These are phyloP conservation scores for Apiospora aurea DNA, from an alignment of 2,329 filamentous ascomycete species.

Conservation along the genomic window DNA sequence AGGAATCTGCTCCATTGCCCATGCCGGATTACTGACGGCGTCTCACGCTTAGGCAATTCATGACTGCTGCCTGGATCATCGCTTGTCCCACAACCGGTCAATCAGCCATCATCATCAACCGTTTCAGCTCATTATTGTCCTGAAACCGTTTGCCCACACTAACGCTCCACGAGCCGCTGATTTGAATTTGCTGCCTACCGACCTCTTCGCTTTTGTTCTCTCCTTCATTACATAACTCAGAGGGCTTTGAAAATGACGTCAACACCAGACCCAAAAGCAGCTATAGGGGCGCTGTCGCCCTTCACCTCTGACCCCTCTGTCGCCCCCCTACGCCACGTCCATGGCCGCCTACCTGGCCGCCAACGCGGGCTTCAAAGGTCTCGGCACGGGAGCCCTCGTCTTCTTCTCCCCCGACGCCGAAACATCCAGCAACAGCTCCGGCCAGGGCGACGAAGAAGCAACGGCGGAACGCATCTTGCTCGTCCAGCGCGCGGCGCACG, in stretches of 20 bases:
- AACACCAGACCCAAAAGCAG: background rate
- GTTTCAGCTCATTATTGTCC: background rate
- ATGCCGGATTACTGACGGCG: background rate
- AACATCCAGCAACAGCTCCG: background rate
- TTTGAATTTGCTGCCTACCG: background rate
- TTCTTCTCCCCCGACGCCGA: constrained; percentile 30
- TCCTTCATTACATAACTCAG: background rate
- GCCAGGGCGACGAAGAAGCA: background rate
- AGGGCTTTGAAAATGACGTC: background rate
- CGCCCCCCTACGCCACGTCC: constrained; percentile 33
- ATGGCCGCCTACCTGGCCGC: constrained; percentile 34
- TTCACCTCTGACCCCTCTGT: constrained; percentile 30
- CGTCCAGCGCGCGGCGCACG: constrained; percentile 46
- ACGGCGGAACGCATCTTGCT: constrained; percentile 43
- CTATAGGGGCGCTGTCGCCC: background rate
- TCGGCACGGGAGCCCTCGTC: constrained; percentile 41
- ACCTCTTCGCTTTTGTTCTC: background rate
- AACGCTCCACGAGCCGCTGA: background rate
- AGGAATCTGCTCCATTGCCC: background rate
- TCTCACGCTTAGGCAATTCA: background rate
- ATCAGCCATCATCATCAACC: background rate
- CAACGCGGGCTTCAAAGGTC: constrained; percentile 33
- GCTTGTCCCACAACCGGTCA: background rate
- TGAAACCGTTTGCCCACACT: background rate
- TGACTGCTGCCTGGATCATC: background rate